Evolutionary conservation across 495 filamentous ascomycete genomes (phyloP).

Genomic region (Penicillium flavigenum): DNA sequence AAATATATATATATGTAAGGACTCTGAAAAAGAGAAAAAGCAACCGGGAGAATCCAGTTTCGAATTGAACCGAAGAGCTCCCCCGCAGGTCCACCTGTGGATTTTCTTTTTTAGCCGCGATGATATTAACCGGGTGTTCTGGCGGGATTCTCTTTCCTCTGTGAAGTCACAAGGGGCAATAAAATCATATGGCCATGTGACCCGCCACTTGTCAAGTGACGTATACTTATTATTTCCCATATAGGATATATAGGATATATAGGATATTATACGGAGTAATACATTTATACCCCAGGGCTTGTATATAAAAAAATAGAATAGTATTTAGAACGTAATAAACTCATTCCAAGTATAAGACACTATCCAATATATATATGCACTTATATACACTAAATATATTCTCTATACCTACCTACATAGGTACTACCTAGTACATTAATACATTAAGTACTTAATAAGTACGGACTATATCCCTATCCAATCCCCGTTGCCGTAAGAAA

Average conservation of each 20-base stretch:
- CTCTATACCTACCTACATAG: too few relatives aligned
- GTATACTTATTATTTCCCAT: not conserved
- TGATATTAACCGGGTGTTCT: constrained; percentile 21
- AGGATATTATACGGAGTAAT: too few relatives aligned
- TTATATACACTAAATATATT: too few relatives aligned
- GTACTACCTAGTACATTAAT: too few relatives aligned
- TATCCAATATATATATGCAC: not conserved
- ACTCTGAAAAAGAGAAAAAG: not conserved
- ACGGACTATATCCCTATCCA: too few relatives aligned
- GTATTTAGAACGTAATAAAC: not conserved
- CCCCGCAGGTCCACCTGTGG: constrained; percentile 8
- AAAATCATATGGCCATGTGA: not conserved
- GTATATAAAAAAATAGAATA: too few relatives aligned
- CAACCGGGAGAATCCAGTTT: constrained; percentile 2
- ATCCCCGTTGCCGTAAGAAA: not conserved
- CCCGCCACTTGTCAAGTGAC: constrained; percentile 5
- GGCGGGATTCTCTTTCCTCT: not conserved
- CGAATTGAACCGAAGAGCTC: constrained; percentile 12
- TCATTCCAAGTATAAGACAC: not conserved
- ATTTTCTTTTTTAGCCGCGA: constrained; percentile 27
- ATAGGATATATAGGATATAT: not conserved
- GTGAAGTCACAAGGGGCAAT: constrained; percentile 5
- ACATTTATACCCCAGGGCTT: too few relatives aligned
- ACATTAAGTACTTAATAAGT: too few relatives aligned
- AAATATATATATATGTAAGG: constrained; percentile 3